Evolutionary conservation across 192 early-diverging fungal species (phyloP).

Genomic region (Podochytrium sp.): DNA sequence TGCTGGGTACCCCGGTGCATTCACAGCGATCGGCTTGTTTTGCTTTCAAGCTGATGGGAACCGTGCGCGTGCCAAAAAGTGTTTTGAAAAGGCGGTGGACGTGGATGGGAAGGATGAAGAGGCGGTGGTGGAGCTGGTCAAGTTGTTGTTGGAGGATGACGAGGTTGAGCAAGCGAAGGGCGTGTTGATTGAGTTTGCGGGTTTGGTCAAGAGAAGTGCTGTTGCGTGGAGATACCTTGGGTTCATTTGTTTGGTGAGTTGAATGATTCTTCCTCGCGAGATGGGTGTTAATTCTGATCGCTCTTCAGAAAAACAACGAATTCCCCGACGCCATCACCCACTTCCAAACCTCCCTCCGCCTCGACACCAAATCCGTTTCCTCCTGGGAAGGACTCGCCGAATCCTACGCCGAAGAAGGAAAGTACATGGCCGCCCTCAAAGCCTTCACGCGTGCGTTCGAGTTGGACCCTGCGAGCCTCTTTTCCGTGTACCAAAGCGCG

Average conservation of each 20-base stretch:
- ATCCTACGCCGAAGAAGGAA: conserved; percentile 66
- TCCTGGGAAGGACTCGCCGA: conserved; percentile 59
- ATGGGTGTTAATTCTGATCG: not conserved
- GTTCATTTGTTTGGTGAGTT: conserved; percentile 67
- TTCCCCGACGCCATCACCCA: conserved; percentile 39
- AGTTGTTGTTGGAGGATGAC: conserved; percentile 59
- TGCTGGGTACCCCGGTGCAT: conserved; percentile 60
- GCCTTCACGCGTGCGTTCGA: conserved; percentile 75
- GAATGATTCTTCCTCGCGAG: not conserved
- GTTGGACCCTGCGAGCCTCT: conserved; percentile 43
- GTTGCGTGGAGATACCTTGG: conserved; percentile 87
- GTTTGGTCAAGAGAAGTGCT: conserved; percentile 48
- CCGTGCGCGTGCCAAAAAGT: conserved; percentile 71
- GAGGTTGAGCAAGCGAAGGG: conserved; percentile 54
- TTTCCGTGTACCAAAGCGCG: conserved; percentile 38
- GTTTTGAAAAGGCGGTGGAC: conserved; percentile 78
- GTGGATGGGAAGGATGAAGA: conserved; percentile 70
- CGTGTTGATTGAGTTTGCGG: conserved; percentile 44
- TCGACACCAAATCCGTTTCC: conserved; percentile 60
- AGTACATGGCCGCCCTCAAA: conserved; percentile 76
- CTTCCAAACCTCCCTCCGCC: conserved; percentile 84
- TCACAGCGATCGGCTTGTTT: conserved; percentile 82
- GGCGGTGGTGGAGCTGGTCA: conserved; percentile 66
- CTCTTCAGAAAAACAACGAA: conserved; percentile 25
- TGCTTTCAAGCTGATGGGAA: conserved; percentile 74